Base-by-base conservation (phyloP, 179 eudicot genomes). In the Carnegiea gigantea region DNA sequence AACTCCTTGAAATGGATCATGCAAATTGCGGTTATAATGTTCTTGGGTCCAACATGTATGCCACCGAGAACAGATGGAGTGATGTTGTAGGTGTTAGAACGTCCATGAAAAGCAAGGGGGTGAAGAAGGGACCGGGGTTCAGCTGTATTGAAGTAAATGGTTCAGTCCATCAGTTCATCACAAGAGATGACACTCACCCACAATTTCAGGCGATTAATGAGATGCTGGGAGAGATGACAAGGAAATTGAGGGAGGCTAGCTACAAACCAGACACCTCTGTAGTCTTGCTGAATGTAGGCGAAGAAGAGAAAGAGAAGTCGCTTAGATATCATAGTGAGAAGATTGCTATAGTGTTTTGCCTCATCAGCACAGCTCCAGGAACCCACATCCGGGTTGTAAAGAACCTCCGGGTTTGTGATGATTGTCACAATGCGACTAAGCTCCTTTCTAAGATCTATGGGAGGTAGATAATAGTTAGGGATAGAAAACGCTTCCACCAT, bases 371-470 rank as follows among this genome's bases (percentile, higher is more conserved):
- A 46, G 77, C 83, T 73, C 88, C 88, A 17, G 84, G 87, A 51
- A 80, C 73, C 65, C 91, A 88, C 17, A 81, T 90, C 20, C 85
- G 88, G 28, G 82, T 89, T 33, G 86, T 88, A 80, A 90, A 90
- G 86, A 90, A 90, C 78, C 88, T 90, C 18, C 80, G 90, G 77
- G 87, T 90, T 40, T 90, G 93, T 77, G 87, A 88, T 73, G 91
- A 90, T 44, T 90, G 89, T 76, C 93, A 90, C 79, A 85, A 80
- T 65, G 87, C 86, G 6, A 86, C 85, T 49, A 89, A 90, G 81
- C 84, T 89, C 64, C 83, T 89, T n/a, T 90, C 91, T 20, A 79
- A 86, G 81, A 86, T 88, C 67, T 90, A 87, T 73, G 76, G 64
- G 70, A 86, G 90, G 78, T 85, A 74, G 43, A 86, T 89, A 24